Conservation (phyloP, 2,329 filamentous ascomycete genomes). For the Rhinocladiella similis region DNA sequence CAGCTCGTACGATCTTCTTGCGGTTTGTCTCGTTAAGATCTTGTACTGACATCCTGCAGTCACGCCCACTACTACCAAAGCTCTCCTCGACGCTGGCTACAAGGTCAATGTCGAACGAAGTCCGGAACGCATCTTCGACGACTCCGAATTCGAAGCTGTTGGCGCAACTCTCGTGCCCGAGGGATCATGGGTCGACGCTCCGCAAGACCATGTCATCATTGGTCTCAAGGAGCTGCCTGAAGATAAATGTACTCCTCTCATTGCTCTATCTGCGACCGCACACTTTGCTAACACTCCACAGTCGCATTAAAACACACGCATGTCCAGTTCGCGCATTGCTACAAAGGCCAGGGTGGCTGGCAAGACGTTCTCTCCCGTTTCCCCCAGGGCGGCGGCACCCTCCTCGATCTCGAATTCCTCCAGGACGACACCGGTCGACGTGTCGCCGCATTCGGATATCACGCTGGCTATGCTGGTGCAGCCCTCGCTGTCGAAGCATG, state of each 20-base stretch:
- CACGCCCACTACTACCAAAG: constrained; percentile 57
- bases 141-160: constrained; percentile 59
- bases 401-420: constrained; percentile 87
- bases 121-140: constrained; percentile 62
- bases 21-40: neutral
- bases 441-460: constrained; percentile 55
- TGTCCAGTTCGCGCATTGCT: constrained; percentile 72
- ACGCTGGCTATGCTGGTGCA: constrained; percentile 71
- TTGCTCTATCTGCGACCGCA: constrained; percentile 15
- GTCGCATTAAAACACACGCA: constrained; percentile 71
- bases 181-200: constrained; percentile 67
- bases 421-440: constrained; percentile 68
- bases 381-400: constrained; percentile 70
- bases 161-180: constrained; percentile 67
- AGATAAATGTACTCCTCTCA: constrained; percentile 45
- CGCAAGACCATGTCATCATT: constrained; percentile 68
- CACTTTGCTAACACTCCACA: neutral
- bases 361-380: constrained; percentile 77
- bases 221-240: constrained; percentile 78
- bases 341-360: constrained; percentile 78
- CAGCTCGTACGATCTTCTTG: constrained; percentile 18
- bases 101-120: constrained; percentile 67
- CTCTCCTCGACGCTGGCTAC: constrained; percentile 69
- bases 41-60: constrained; percentile 10
- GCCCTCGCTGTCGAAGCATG: constrained; percentile 77